These are phyloP conservation scores for Babesia sp. DNA, from an alignment of 169 alveolate genomes.

Conservation along the genomic window DNA sequence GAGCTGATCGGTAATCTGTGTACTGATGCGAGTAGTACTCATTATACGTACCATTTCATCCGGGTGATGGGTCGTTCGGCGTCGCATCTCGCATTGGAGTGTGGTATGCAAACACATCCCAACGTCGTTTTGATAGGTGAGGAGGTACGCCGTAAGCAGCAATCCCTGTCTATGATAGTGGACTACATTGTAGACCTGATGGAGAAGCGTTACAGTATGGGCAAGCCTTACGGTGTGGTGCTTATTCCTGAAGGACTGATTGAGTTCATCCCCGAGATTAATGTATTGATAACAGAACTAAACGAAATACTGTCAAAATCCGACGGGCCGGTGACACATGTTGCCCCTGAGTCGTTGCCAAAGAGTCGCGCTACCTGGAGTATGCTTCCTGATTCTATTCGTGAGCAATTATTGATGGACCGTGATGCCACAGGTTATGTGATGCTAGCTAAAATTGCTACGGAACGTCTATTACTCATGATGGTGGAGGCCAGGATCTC, in stretches of 20 bases:
- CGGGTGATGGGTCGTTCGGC: constrained; percentile 99
- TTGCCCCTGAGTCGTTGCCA: constrained; percentile 59
- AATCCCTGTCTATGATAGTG: constrained; percentile 86
- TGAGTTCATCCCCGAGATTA: constrained; percentile 94
- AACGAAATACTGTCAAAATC: constrained; percentile 84
- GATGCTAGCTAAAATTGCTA: constrained; percentile 97
- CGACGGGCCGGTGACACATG: constrained; percentile 15
- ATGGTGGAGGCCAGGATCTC: constrained; percentile 83
- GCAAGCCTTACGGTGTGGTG: constrained; percentile 93
- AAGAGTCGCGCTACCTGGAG: constrained; percentile 80
- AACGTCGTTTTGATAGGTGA: constrained; percentile 93
- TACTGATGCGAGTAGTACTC: constrained; percentile 89
- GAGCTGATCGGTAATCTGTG: constrained; percentile 93
- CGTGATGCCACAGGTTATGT: constrained; percentile 99
- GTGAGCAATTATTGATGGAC: constrained; percentile 94
- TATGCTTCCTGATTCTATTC: constrained; percentile 89
- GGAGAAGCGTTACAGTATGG: constrained; percentile 84
- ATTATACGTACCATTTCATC: constrained; percentile 92
- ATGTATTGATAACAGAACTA: constrained; percentile 88
- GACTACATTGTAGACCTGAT: constrained; percentile 88
- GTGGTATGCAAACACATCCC: constrained; percentile 94
- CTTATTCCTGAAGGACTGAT: constrained; percentile 97
- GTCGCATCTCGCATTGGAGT: constrained; percentile 95
- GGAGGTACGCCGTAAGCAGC: constrained; percentile 86
- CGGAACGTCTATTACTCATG: constrained; percentile 93